Base-by-base conservation (phyloP, 352 stramenopile genomes). In the Elongisporangium prolatum region DNA sequence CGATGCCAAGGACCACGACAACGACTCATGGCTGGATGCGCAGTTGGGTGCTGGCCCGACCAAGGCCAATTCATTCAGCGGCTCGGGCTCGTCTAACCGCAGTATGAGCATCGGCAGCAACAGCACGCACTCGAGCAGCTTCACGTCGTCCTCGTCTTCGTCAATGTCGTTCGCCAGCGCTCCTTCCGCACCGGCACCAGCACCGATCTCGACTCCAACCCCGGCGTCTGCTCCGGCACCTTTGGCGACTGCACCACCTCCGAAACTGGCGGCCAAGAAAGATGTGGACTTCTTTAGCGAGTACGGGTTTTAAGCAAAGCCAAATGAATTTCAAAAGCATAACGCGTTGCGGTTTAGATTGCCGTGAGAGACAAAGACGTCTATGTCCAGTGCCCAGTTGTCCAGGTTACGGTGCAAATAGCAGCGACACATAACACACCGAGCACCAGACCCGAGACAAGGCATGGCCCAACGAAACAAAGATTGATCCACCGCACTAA, bases 281-380 rank as follows among this genome's bases (percentile, higher is more conserved):
- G 77, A 93, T 52, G 83, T 93, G 20, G 83, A 93, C 60, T 93
- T 93, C 61, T 93, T 93, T 53, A 79, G 78, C 11, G 83, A 93
- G 67, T 93, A 91, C 57, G 83, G 83, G 9, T 88, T 89, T 55
- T 93, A 78, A 74, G 44, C 5, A 8, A 8, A 40, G 34, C 34
- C 22, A 9, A 40, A 25, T 52, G 53, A 58, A 25, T 40, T 20
- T 22, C 0, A 17, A 11, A 22, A 25, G 28, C 28, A 38, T 13
- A n/a, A 38, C 28, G 34, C 34, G 34, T 44, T 9, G 34, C 10
- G 34, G 17, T 44, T 13, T 44, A 44, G 34, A 44, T 44, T 44
- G 28, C 6, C 28, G 28, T 38, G 17, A 44, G 10, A 44, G 34
- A 44, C 2, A 44, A 44, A 17, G 34, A 44, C n/a, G n/a, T n/a